Conservation (phyloP, 2,329 filamentous ascomycete genomes). For the Cladosporium sphaerospermum region DNA sequence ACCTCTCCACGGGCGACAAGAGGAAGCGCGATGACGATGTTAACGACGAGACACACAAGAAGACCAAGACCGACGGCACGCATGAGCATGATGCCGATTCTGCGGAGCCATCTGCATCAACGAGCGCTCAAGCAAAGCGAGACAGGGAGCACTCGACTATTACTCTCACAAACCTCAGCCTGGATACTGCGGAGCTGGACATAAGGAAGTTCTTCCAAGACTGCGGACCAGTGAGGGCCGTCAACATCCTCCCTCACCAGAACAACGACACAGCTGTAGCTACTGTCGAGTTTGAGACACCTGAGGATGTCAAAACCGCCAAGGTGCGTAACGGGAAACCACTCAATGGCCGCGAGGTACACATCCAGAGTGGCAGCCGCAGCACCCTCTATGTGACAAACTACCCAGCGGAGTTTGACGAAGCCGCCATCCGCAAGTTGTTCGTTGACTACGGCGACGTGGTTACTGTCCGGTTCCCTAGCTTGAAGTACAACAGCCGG, state of each 20-base stretch:
- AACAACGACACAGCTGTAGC: constrained; percentile 60
- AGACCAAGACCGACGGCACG: constrained; percentile 44
- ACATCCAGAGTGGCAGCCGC: constrained; percentile 66
- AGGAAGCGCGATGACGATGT: constrained; percentile 64
- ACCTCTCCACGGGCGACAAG: constrained; percentile 45
- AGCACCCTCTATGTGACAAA: constrained; percentile 88
- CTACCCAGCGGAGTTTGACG: constrained; percentile 72
- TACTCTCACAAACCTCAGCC: constrained; percentile 70
- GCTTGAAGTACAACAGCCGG: constrained; percentile 78
- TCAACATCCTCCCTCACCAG: constrained; percentile 61
- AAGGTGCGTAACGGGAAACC: constrained; percentile 75
- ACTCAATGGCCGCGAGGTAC: constrained; percentile 66
- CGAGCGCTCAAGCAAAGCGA: constrained; percentile 52
- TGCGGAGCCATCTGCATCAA: constrained; percentile 32
- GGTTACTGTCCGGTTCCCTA: constrained; percentile 80
- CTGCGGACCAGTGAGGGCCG: constrained; percentile 75
- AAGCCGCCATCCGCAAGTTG: constrained; percentile 60
- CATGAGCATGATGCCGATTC: background rate
- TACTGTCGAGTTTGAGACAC: constrained; percentile 75
- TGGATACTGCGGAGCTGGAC: constrained; percentile 61
- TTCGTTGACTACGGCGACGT: constrained; percentile 74
- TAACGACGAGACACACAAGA: constrained; percentile 57
- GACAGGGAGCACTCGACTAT: constrained; percentile 88
- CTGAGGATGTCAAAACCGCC: constrained; percentile 75
- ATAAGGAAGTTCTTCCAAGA: constrained; percentile 87